These are phyloP conservation scores for Penicillium coprophilum DNA, from an alignment of 495 filamentous ascomycete genomes.

Conservation along the genomic window DNA sequence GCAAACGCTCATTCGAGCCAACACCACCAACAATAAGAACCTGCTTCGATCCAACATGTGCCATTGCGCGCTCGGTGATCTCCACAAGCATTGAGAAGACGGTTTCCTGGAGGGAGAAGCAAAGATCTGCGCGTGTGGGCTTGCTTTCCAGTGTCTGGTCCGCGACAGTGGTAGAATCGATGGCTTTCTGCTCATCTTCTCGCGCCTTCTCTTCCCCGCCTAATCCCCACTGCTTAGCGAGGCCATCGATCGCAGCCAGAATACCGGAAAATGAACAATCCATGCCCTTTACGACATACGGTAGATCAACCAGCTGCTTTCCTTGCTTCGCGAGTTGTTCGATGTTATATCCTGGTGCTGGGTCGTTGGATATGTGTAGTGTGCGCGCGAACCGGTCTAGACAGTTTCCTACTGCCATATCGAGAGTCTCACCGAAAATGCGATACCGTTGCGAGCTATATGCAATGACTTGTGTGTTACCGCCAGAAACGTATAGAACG, in stretches of 20 bases:
- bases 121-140: slow-evolving; percentile 82
- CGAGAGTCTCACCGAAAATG: slow-evolving; percentile 96
- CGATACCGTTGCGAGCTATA: slow-evolving; percentile 92
- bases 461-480: slow-evolving; percentile 97
- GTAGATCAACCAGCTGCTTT: slow-evolving; percentile 74
- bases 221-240: slow-evolving; percentile 64
- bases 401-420: slow-evolving; percentile 97
- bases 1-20: slow-evolving; percentile 91
- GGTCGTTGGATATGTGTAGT: slow-evolving; percentile 88
- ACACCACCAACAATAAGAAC: slow-evolving; percentile 97
- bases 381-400: slow-evolving; percentile 93
- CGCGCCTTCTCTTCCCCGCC: slow-evolving; percentile 38
- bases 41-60: slow-evolving; percentile 86
- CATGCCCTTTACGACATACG: slow-evolving; percentile 98
- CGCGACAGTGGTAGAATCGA: slow-evolving; percentile 11
- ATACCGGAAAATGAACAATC: slow-evolving; percentile 95
- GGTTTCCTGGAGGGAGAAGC: slow-evolving; percentile 93
- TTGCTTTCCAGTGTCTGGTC: slow-evolving; percentile 28
- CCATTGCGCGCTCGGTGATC: slow-evolving; percentile 98
- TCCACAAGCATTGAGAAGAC: slow-evolving; percentile 96
- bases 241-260: slow-evolving; percentile 71
- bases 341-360: slow-evolving; percentile 95
- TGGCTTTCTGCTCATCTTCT: slow-evolving; percentile 29
- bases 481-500: slow-evolving; percentile 92
- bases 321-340: slow-evolving; percentile 90